phyloP scores from a whole-genome alignment of 495 filamentous ascomycete species.

The Aspergillus avenaceus region DNA sequence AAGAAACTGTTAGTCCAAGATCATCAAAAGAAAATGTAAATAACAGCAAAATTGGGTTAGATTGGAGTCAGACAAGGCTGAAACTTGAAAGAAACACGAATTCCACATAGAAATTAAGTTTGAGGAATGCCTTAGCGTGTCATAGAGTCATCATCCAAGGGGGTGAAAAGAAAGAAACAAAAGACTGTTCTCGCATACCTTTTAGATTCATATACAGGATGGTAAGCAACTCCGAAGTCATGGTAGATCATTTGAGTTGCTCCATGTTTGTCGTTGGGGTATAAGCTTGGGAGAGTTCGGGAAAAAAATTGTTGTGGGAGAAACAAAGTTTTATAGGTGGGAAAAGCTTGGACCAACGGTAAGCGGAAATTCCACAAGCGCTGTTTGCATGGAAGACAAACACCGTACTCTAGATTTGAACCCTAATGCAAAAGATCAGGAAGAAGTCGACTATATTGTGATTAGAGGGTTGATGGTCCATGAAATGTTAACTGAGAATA shows the following conservation, averaged over 20 bases:
- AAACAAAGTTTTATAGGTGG: conserved; percentile 15
- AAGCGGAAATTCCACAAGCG: conserved; percentile 7
- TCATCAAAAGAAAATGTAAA: conserved; percentile 21
- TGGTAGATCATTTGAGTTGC: background rate
- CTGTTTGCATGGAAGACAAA: conserved; percentile 18
- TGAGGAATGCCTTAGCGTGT: conserved; percentile 98
- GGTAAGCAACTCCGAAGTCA: conserved; percentile 2
- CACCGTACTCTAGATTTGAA: background rate
- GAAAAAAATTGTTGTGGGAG: conserved; percentile 39
- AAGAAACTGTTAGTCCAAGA: conserved; percentile 38
- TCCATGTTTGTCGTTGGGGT: conserved; percentile 8
- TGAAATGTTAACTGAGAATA: too few relatives aligned
- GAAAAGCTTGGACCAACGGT: conserved; percentile 12
- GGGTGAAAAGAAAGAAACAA: conserved; percentile 8
- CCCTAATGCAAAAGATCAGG: background rate
- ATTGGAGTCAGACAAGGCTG: conserved; percentile 94
- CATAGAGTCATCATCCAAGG: conserved; percentile 75
- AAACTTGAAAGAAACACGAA: conserved; percentile 75
- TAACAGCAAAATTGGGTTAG: conserved; percentile 17
- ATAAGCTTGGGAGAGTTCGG: conserved; percentile 18
- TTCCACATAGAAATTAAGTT: conserved; percentile 85
- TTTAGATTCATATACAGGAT: conserved; percentile 11
- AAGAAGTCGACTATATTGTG: too few relatives aligned
- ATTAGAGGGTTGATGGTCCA: too few relatives aligned
- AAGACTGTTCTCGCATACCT: conserved; percentile 17